Evolutionary conservation across 2,329 filamentous ascomycete species (phyloP), one percentile per base, ranked within the genome.

Genomic region (Fusarium albosuccineum): DNA sequence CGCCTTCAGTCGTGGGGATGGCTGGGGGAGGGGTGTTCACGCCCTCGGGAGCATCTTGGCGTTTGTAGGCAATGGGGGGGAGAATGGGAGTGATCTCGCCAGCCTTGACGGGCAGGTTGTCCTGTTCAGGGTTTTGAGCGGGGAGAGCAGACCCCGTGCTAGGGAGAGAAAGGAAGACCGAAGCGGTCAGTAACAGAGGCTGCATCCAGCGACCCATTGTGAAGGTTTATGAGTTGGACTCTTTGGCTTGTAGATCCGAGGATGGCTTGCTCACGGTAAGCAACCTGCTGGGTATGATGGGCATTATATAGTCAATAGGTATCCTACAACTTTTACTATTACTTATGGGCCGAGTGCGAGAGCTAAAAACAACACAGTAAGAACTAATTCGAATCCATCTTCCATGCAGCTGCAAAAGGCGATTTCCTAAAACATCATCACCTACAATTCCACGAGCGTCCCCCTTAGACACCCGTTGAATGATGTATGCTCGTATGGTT

Each of bases 191-290:
- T 1, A 61, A 42, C 49, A 63, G 45, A 17, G 57, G 17, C 11
- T 63, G 57, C 3, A 49, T 22, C 60, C 50, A 63, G 40, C 40
- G 60, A 17, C 6, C 22, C 60, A 63, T 63, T 0, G 17, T 48
- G 26, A 16, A 36, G 2, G 13, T 10, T 9, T 46, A 22, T 14
- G 5, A 6, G 30, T 33, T 10, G 14, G 6, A 17, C 1, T 30
- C 6, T 37, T 27, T 36, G 1, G 4, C 9, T 16, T 45, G 34
- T 2, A 30, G 41, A 33, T 49, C 29, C 2, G 1, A 53, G 6
- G 14, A 9, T 13, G 27, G 17, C 8, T 40, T 13, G 0, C 22
- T 14, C 11, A 33, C 7, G 11, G 6, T 6, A 3, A 8, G 11
- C 22, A 2, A 4, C 39, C 14, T 11, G 17, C 9, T 9, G 14